Conservation (phyloP, 2,329 filamentous ascomycete species). For the Pyrenophora tritici-repentis region DNA sequence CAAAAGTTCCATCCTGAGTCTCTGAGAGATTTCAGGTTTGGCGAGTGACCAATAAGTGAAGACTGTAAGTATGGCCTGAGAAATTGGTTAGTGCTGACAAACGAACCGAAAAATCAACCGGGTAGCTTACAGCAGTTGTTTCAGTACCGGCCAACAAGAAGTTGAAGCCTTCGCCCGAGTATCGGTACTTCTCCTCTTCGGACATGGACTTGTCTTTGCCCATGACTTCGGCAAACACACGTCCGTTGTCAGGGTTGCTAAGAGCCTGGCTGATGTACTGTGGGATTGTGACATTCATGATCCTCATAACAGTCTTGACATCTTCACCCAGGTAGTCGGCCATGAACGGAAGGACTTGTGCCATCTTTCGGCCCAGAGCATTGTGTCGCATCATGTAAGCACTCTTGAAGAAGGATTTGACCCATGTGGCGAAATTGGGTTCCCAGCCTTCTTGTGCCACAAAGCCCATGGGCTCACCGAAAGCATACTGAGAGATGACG, state of each 20-base stretch:
- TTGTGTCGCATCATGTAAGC: slow-evolving; percentile 39
- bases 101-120: not conserved
- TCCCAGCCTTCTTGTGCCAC: slow-evolving; percentile 36
- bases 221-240: slow-evolving; percentile 31
- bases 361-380: slow-evolving; percentile 27
- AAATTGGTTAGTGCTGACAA: slow-evolving; percentile 17
- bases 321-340: slow-evolving; percentile 35
- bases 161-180: slow-evolving; percentile 32
- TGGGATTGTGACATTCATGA: slow-evolving; percentile 34
- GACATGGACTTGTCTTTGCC: slow-evolving; percentile 25
- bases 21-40: slow-evolving; percentile 27
- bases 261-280: slow-evolving; percentile 30
- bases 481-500: slow-evolving; percentile 34
- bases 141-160: slow-evolving; percentile 33
- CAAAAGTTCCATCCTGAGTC: slow-evolving; percentile 30
- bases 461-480: slow-evolving; percentile 35
- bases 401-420: slow-evolving; percentile 33
- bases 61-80: slow-evolving; percentile 36
- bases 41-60: slow-evolving; percentile 44
- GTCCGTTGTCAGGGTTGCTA: slow-evolving; percentile 30
- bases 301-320: slow-evolving; percentile 30
- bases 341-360: slow-evolving; percentile 32
- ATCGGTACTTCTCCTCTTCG: slow-evolving; percentile 31
- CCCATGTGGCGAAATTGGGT: slow-evolving; percentile 35
- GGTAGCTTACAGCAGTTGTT: slow-evolving; percentile 29